Conservation (phyloP, 306 rosid genomes). For the Cicer judaicum region DNA sequence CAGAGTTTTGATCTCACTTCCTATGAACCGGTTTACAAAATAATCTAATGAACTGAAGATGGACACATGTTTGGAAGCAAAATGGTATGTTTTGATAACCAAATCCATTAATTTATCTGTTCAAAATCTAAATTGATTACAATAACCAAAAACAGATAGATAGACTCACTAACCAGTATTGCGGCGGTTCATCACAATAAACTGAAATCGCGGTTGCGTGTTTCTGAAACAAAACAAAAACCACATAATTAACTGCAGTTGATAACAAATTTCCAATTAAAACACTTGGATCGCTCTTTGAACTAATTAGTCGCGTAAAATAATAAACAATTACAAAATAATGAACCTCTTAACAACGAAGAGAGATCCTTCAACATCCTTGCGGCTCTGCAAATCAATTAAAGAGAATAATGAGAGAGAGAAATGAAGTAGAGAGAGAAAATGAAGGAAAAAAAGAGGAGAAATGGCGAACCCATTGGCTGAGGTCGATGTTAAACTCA, state of each 20-base stretch:
- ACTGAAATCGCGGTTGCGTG: constrained; percentile 65
- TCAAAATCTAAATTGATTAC: not conserved
- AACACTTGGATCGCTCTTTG: constrained; percentile 4
- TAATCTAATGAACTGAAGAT: constrained; percentile 12
- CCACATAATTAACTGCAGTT: constrained; percentile 2
- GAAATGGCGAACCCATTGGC: constrained; percentile 56
- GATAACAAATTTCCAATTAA: constrained; percentile 1
- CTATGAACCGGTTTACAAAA: constrained; percentile 3
- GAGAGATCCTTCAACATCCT: constrained; percentile 71
- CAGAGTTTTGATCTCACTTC: not conserved
- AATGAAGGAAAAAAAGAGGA: not conserved
- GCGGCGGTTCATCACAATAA: constrained; percentile 70
- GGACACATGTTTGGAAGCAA: constrained; percentile 12
- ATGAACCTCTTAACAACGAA: constrained; percentile 62
- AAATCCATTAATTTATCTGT: not conserved
- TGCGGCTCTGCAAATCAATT: constrained; percentile 58
- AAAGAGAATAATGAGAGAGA: constrained; percentile 1
- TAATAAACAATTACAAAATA: not conserved
- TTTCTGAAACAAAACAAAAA: constrained; percentile 52
- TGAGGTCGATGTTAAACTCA: constrained; percentile 64
- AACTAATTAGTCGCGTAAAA: not conserved
- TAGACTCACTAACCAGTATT: constrained; percentile 58
- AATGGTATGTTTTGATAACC: not conserved
- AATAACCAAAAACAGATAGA: constrained; percentile 21
- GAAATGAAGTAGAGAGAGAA: not conserved